These are phyloP conservation scores for Populus nigra DNA, from an alignment of 345 rosid genomes.

Conservation along the genomic window DNA sequence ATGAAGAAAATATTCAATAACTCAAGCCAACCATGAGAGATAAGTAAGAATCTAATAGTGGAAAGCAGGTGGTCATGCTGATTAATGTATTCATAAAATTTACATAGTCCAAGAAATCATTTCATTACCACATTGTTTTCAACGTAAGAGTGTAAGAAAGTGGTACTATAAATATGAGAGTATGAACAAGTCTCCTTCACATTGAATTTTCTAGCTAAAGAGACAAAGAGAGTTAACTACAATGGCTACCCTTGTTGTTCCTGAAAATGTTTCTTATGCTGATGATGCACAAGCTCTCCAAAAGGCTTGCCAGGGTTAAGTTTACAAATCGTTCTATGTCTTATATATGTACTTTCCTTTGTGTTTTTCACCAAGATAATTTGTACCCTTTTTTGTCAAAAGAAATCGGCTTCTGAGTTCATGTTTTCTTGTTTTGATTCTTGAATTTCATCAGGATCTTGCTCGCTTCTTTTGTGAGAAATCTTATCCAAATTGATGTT, in stretches of 20 bases:
- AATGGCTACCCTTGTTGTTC: constrained; percentile 43
- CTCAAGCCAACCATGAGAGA: too few relatives aligned
- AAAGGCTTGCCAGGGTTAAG: constrained; percentile 42
- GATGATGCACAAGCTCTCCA: constrained; percentile 46
- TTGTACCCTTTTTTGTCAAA: too few relatives aligned
- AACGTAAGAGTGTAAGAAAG: not conserved
- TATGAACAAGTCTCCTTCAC: not conserved
- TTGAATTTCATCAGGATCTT: too few relatives aligned
- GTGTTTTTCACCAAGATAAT: not conserved
- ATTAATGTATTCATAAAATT: not conserved
- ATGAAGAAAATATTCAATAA: too few relatives aligned
- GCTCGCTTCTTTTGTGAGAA: too few relatives aligned
- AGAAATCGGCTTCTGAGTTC: too few relatives aligned
- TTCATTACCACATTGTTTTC: not conserved
- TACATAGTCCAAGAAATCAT: not conserved
- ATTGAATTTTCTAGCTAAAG: not conserved
- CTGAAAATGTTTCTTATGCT: constrained; percentile 28
- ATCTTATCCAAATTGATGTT: too few relatives aligned
- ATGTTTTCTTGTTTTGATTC: too few relatives aligned
- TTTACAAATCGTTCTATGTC: not conserved
- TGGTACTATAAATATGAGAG: not conserved
- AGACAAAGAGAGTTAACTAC: not conserved
- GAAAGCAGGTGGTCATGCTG: constrained; percentile 1
- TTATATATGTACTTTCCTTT: not conserved
- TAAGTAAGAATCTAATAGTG: not conserved